Evolutionary conservation across 345 rosid species (phyloP).

Genomic region (Streptanthus diversifolius): DNA sequence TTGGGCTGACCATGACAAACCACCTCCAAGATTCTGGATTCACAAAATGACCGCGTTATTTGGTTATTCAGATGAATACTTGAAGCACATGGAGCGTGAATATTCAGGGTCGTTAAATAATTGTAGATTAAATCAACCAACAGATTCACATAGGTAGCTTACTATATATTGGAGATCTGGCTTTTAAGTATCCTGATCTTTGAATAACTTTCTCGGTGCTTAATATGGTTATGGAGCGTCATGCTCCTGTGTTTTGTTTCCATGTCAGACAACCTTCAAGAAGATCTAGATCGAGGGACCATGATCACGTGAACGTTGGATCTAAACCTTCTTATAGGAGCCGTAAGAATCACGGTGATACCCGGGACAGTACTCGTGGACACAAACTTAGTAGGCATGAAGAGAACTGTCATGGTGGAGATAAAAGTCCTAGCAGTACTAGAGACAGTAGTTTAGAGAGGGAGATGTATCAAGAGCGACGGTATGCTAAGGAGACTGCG

Average conservation of each 20-base stretch:
- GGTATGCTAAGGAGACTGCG: conserved; percentile 24
- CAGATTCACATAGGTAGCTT: conserved; percentile 45
- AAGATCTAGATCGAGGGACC: conserved; percentile 52
- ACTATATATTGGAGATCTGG: neutral
- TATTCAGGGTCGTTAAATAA: conserved; percentile 29
- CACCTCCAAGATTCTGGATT: conserved; percentile 88
- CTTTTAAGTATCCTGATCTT: conserved; percentile 7
- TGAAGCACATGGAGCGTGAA: conserved; percentile 42
- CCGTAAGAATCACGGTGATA: conserved; percentile 24
- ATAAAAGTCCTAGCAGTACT: conserved; percentile 31
- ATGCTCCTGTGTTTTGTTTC: conserved; percentile 22
- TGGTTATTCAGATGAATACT: conserved; percentile 60
- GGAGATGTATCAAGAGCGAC: conserved; percentile 25
- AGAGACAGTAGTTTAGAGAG: conserved; percentile 40
- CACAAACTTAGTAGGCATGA: conserved; percentile 13
- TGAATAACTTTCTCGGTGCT: neutral
- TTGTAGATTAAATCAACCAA: conserved; percentile 26
- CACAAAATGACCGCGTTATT: conserved; percentile 77
- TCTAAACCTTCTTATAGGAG: conserved; percentile 33
- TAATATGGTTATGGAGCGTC: neutral
- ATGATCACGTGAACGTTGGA: conserved; percentile 14
- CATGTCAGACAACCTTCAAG: conserved; percentile 43
- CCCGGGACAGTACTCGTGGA: conserved; percentile 12
- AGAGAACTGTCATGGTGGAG: conserved; percentile 24
- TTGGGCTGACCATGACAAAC: conserved; percentile 96